phyloP scores from a whole-genome alignment of 2,329 filamentous ascomycete species.

The Alternaria arbusti region DNA sequence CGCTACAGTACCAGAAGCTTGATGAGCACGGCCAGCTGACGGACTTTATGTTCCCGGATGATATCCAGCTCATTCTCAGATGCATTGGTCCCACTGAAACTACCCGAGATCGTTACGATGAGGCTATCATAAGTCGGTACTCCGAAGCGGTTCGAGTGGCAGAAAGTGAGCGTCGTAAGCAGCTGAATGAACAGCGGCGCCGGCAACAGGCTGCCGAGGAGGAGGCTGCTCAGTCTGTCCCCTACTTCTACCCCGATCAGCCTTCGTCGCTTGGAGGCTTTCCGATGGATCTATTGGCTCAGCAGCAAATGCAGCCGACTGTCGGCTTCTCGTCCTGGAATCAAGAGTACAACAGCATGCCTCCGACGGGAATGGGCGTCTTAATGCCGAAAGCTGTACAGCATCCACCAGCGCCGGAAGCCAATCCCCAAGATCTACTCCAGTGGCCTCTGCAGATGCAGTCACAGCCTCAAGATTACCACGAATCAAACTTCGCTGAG shows the following conservation, averaged over 20 bases:
- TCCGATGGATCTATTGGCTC: background rate
- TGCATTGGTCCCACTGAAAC: conserved; percentile 6
- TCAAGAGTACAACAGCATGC: background rate
- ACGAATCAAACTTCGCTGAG: background rate
- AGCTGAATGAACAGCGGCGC: background rate
- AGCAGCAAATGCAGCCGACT: background rate
- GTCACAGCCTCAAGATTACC: background rate
- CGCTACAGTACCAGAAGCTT: conserved; percentile 11
- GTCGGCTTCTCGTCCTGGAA: background rate
- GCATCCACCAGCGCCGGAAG: background rate
- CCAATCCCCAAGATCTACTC: background rate
- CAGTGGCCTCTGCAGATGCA: background rate
- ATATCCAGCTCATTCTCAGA: conserved; percentile 22
- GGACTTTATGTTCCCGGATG: conserved; percentile 28
- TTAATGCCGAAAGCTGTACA: background rate
- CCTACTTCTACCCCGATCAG: background rate
- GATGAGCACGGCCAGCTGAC: background rate
- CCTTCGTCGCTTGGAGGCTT: background rate
- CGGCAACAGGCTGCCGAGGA: background rate
- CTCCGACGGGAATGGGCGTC: background rate
- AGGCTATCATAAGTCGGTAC: conserved; percentile 1
- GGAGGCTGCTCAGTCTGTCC: background rate
- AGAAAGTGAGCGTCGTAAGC: background rate
- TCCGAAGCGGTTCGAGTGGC: background rate
- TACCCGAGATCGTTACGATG: conserved; percentile 4